Base-by-base conservation (phyloP, 257 asterid species). In the Penstemon eatonii region DNA sequence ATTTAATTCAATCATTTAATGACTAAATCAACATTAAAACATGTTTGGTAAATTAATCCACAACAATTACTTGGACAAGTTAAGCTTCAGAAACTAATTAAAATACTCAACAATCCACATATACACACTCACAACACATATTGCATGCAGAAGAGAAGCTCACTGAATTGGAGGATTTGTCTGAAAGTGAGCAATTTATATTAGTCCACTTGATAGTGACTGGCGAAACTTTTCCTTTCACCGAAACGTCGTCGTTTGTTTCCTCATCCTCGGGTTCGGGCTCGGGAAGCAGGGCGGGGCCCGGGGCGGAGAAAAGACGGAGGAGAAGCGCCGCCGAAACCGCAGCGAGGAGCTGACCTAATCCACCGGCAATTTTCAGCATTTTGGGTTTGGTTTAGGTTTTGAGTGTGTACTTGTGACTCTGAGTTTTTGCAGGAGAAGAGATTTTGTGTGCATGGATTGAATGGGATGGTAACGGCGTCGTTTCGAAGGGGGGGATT, bases 311-410 rank as follows among this genome's bases (percentile, higher is more conserved):
- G 79, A 92, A 75, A 45, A 90, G 71, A 64, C 98, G 95, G 77
- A 92, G 86, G 62, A 92, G 81, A 62, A 90, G 77, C 15, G 95
- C 91, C 58, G 93, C 98, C 78, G 93, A 95, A 0, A 77, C 95
- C 13, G 97, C 98, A 55, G 81, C 92, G 76, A 92, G 79, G 33
- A 92, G 74, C 81, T 90, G 95, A 64, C 93, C 98, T 3, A 86
- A 65, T 72, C 97, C 97, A 6, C 90, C 85, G 15, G 85, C 89
- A 77, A 87, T 77, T 73, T 75, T 81, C 69, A 73, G 80, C 96
- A 87, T 75, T 69, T 60, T 74, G 67, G 25, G 56, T 63, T 45
- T 50, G 12, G 33, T 25, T 25, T 36, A 13, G 7, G 8, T 53
- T 6, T 53, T 53, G 54, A 3, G 15, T 49, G 13, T 4, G 13